Evolutionary conservation across 257 asterid genomes (phyloP), one percentile per base, ranked within the genome.

Genomic region (Pogostemon cablin): DNA sequence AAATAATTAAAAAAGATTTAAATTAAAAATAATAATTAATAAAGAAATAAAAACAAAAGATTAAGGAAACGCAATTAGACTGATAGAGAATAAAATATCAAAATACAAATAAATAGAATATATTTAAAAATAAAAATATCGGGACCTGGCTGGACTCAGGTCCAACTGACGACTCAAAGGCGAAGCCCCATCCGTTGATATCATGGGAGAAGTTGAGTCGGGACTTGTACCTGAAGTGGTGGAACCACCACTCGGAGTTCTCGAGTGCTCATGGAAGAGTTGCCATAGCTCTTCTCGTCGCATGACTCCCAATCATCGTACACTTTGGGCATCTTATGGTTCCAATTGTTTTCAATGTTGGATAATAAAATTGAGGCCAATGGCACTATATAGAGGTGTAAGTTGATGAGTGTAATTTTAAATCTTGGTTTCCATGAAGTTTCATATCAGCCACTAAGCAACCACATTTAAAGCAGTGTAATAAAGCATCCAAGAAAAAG

Each of bases 281-380:
- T 59, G 67, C 73, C 79, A 75, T 8, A 74, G 59, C 68, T 79
- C 74, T 1, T 74, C 66, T 9, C 72, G 38, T 2, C 70, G 56
- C 4, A 78, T 9, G 0, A 73, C 67, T 79, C 82, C 79, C 82
- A 79, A 6, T 79, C 70, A 54, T 65, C 82, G 44, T 79, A 74
- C n/a, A 65, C 79, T 71, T 66, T 69, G 6, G 69, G 53, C 76
- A 71, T 71, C 15, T 3, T 12, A 4, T 37, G 6, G 4, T 0
- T 43, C 10, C 4, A 17, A 53, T 12, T 15, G 15, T 15, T 53
- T 12, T 11, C n/a, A 10, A 48, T 3, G 1, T 46, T 2, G 4
- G 3, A 11, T 15, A 15, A 73, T 48, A 15, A 15, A 15, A 15
- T 15, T 15, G 15, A 15, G 15, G 15, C 15, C 15, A 15, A 15